phyloP scores from a whole-genome alignment of 2,329 filamentous ascomycete species.

The Sporothrix schenckii region DNA sequence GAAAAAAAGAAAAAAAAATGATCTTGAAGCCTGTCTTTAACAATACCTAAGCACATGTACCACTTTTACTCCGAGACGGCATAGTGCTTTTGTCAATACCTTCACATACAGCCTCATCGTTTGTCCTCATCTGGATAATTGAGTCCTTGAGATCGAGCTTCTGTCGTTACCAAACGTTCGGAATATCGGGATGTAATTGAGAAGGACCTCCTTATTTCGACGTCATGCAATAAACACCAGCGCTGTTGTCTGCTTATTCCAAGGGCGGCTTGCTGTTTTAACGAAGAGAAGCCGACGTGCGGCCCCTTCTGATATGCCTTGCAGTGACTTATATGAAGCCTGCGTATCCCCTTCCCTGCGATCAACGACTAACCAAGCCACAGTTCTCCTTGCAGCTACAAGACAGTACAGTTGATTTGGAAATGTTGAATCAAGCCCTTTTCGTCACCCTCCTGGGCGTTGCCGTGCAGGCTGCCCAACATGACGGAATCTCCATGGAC shows the following conservation, averaged over 20 bases:
- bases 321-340: background rate
- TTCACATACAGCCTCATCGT: slow-evolving; percentile 5
- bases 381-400: background rate
- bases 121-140: background rate
- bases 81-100: background rate
- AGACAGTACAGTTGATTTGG: no score
- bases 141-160: no score
- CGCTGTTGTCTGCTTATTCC: background rate
- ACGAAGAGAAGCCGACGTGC: background rate
- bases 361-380: background rate
- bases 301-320: background rate
- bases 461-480: background rate
- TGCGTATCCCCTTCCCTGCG: no score
- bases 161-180: background rate
- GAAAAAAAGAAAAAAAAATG: no score
- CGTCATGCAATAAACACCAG: background rate
- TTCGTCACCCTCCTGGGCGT: background rate
- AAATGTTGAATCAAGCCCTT: background rate
- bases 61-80: background rate
- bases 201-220: slow-evolving; percentile 5
- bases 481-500: slow-evolving; percentile 21
- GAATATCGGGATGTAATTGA: background rate
- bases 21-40: no score
- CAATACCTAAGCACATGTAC: no score
- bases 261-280: background rate